These are phyloP conservation scores for Zea mays DNA, from an alignment of 176 grass and related monocot genomes.

Conservation along the genomic window DNA sequence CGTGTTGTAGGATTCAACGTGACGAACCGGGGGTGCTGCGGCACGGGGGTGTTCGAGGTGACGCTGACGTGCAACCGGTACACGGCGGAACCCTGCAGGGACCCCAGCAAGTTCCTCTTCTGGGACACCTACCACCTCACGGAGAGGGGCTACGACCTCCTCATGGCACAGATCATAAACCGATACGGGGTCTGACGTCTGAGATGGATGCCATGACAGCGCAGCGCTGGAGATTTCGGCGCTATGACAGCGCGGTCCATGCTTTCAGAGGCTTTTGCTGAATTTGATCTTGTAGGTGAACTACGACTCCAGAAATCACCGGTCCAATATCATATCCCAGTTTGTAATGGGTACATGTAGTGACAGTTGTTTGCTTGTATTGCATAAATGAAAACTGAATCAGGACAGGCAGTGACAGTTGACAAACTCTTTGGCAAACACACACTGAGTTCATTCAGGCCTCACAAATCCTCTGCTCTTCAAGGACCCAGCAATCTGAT, in stretches of 20 bases:
- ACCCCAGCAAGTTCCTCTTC: slow-evolving; percentile 67
- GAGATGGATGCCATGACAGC: not conserved
- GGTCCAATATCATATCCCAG: not conserved
- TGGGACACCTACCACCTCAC: slow-evolving; percentile 87
- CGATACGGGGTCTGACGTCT: slow-evolving; percentile 37
- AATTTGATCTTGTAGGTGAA: not conserved
- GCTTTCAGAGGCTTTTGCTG: not conserved
- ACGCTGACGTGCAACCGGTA: slow-evolving; percentile 63
- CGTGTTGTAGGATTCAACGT: slow-evolving; percentile 62
- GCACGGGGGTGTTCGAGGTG: slow-evolving; percentile 75
- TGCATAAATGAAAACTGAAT: not conserved
- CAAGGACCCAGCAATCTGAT: not conserved
- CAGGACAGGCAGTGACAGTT: not conserved
- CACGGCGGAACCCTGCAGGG: slow-evolving; percentile 49
- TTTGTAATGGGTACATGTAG: not conserved
- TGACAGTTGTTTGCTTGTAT: no score
- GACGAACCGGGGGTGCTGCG: slow-evolving; percentile 66
- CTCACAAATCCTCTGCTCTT: slow-evolving; percentile 3
- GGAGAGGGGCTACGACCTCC: slow-evolving; percentile 64
- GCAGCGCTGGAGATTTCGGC: no score
- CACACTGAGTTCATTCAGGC: not conserved
- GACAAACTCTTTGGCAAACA: not conserved
- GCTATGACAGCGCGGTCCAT: not conserved
- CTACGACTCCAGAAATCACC: not conserved
- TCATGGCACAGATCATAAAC: slow-evolving; percentile 44